Conservation (phyloP, 2,329 filamentous ascomycete genomes). For the Ophiobolus disseminans region DNA sequence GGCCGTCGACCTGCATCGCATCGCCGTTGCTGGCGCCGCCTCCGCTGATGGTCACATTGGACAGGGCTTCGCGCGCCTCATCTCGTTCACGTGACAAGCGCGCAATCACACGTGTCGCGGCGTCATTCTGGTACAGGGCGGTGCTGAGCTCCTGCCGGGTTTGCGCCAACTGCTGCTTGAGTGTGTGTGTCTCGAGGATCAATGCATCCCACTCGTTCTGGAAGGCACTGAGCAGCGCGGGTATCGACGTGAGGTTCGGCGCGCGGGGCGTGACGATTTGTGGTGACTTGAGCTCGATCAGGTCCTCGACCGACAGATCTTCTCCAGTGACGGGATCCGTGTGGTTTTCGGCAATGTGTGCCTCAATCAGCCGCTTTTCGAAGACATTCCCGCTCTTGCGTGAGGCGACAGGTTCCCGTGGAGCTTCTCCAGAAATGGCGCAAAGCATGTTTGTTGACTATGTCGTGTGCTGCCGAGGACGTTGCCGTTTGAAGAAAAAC, state of each 20-base stretch:
- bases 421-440: slow-evolving; percentile 93
- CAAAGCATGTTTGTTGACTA: slow-evolving; percentile 36
- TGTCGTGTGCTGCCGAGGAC: background rate
- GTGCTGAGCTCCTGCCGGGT: slow-evolving; percentile 93
- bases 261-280: slow-evolving; percentile 87
- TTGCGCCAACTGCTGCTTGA: slow-evolving; percentile 87
- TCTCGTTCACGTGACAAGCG: slow-evolving; percentile 89
- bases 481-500: background rate
- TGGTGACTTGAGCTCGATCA: slow-evolving; percentile 84
- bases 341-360: slow-evolving; percentile 91
- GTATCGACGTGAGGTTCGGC: slow-evolving; percentile 93
- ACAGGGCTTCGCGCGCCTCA: slow-evolving; percentile 87
- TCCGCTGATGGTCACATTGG: slow-evolving; percentile 78
- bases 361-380: slow-evolving; percentile 93
- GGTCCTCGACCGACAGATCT: slow-evolving; percentile 80
- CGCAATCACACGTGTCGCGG: slow-evolving; percentile 93
- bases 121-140: slow-evolving; percentile 95
- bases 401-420: slow-evolving; percentile 92
- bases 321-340: slow-evolving; percentile 92
- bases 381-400: slow-evolving; percentile 93
- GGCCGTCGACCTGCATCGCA: slow-evolving; percentile 89
- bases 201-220: slow-evolving; percentile 98
- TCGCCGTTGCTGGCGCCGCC: slow-evolving; percentile 68
- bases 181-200: slow-evolving; percentile 87
- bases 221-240: slow-evolving; percentile 89